phyloP scores from a whole-genome alignment of 306 rosid species.

The Cicer yamashitae region DNA sequence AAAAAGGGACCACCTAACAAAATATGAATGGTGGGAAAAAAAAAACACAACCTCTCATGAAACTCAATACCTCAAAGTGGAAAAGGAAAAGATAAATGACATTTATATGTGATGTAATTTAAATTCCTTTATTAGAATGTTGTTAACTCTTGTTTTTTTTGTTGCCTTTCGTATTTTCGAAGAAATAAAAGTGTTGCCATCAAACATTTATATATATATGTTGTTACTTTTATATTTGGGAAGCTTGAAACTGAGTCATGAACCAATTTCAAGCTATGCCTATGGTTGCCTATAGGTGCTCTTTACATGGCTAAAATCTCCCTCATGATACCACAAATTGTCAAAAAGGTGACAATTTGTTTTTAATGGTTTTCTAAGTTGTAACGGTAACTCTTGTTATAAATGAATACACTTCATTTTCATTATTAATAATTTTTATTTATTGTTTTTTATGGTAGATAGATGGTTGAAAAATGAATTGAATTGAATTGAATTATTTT shows the following conservation, averaged over 20 bases:
- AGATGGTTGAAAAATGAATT: slow-evolving; percentile 19
- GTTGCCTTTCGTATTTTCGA: slow-evolving; percentile 28
- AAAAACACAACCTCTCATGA: slow-evolving; percentile 1
- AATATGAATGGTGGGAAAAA: slow-evolving; percentile 23
- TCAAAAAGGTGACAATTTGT: slow-evolving; percentile 38
- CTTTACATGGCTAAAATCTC: slow-evolving; percentile 44
- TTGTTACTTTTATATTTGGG: slow-evolving; percentile 40
- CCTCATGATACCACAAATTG: slow-evolving; percentile 40
- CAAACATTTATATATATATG: slow-evolving; percentile 46
- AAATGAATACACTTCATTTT: slow-evolving; percentile 35
- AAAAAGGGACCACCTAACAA: slow-evolving; percentile 51
- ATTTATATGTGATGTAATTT: slow-evolving; percentile 30
- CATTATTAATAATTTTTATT: background rate
- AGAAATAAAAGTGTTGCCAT: slow-evolving; percentile 28
- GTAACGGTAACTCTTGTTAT: slow-evolving; percentile 43
- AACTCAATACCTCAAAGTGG: slow-evolving; percentile 26
- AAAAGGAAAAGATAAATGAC: slow-evolving; percentile 43
- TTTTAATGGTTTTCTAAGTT: slow-evolving; percentile 41
- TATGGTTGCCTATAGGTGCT: slow-evolving; percentile 33
- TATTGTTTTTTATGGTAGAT: slow-evolving; percentile 16
- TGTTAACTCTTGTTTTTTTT: slow-evolving; percentile 42
- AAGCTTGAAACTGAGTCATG: slow-evolving; percentile 42
- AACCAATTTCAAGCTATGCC: slow-evolving; percentile 47
- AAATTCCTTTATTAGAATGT: slow-evolving; percentile 43
- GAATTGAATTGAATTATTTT: slow-evolving; percentile 11